phyloP scores from a whole-genome alignment of 441 rosid species.

The Bruguiera hainesii region DNA sequence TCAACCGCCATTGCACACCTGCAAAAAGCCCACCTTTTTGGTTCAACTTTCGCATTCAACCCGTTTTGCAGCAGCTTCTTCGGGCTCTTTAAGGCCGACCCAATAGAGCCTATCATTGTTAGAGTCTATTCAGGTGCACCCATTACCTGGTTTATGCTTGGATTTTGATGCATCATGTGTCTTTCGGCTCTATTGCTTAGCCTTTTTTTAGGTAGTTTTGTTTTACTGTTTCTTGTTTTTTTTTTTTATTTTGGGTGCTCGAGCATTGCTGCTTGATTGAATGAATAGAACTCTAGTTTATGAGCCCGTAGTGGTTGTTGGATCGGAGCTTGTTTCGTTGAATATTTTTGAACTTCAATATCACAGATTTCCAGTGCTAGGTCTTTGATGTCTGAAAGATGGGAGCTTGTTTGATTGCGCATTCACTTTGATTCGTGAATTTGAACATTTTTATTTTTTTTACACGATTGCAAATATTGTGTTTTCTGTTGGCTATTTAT shows the following conservation, averaged over 20 bases:
- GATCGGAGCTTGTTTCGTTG: constrained; percentile 14
- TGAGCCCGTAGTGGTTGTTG: constrained; percentile 19
- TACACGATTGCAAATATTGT: background rate
- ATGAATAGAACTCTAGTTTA: background rate
- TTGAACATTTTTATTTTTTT: constrained; percentile 3
- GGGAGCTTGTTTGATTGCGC: constrained; percentile 16
- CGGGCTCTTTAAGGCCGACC: constrained; percentile 7
- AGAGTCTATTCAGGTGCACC: constrained; percentile 8
- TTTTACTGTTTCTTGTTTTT: background rate
- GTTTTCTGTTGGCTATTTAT: constrained; percentile 10
- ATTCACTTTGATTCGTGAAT: constrained; percentile 4
- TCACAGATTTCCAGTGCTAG: constrained; percentile 14
- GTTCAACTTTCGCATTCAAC: constrained; percentile 5
- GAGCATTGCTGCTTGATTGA: constrained; percentile 7
- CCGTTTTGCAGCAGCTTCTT: background rate
- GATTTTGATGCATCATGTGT: constrained; percentile 1
- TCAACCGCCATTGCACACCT: constrained; percentile 19
- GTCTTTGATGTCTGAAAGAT: constrained; percentile 7
- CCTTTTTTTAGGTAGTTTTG: background rate
- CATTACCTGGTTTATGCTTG: constrained; percentile 12
- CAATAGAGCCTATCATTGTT: background rate
- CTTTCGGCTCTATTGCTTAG: constrained; percentile 8
- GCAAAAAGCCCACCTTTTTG: constrained; percentile 1
- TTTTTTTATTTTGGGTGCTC: background rate
- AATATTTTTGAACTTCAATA: constrained; percentile 6